Evolutionary conservation across 1,284 basidiomycete species (phyloP).

Genomic region (Puccinia novopanici): DNA sequence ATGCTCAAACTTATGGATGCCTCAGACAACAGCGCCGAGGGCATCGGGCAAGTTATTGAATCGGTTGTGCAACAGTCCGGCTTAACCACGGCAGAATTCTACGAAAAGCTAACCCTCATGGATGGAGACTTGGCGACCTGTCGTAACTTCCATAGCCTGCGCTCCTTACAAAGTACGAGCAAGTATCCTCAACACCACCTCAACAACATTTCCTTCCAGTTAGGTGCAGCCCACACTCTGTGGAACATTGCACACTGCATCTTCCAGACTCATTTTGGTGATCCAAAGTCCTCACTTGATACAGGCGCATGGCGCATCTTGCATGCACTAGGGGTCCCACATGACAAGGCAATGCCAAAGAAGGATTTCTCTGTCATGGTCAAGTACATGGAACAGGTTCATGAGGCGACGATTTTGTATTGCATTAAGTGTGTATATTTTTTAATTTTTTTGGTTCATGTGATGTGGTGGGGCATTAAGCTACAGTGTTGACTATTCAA

Average conservation of each 20-base stretch:
- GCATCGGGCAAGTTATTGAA: no score
- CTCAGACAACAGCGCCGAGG: conserved; percentile 14
- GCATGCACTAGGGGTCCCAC: not conserved
- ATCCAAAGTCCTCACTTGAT: conserved; percentile 3
- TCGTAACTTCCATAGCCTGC: not conserved
- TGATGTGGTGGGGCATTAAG: no score
- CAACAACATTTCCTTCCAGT: not conserved
- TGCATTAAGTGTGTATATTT: not conserved
- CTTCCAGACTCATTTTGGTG: conserved; percentile 1
- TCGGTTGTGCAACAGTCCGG: not conserved
- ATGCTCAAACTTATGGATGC: conserved; percentile 30
- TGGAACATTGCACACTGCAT: conserved; percentile 13
- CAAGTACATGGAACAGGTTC: conserved; percentile 9
- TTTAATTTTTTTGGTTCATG: no score
- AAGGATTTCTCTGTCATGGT: conserved; percentile 8
- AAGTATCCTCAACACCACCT: not conserved
- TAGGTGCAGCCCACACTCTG: conserved; percentile 21
- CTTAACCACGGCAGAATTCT: not conserved
- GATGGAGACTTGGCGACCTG: conserved; percentile 17
- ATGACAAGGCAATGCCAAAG: conserved; percentile 2
- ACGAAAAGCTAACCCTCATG: not conserved
- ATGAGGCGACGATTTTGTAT: not conserved
- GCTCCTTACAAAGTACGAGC: not conserved
- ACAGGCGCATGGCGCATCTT: conserved; percentile 8
- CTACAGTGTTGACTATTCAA: not conserved